Base-by-base conservation (phyloP, 768 basidiomycete genomes). In the Russula sp. region DNA sequence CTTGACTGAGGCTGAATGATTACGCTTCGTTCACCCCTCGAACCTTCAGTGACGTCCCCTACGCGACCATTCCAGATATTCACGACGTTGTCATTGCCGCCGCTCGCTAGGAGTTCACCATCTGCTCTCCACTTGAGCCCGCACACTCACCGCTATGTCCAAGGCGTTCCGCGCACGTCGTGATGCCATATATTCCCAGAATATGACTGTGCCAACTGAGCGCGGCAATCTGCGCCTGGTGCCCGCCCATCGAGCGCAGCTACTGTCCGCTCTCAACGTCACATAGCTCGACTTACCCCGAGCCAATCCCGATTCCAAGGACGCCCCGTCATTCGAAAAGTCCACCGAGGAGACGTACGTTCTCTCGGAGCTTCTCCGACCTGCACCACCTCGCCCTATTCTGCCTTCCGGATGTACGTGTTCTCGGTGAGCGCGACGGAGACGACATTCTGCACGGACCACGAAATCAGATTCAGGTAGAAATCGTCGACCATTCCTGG, bases 71-170 rank as follows among this genome's bases (percentile, higher is more conserved):
- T 96, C 96, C 96, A 99, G 59, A 97, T 89, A 72, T 98, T 97
- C 61, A 98, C 94, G 22, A 97, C 94, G 67, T 99, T 98, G 75
- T 98, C 97, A 72, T 98, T 98, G 0, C 94, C 97, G 2, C 97
- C 97, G 69, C 92, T 94, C 0, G 96, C 97, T 40, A 99, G 81
- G 22, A 97, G 78, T 75, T 94, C 90, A 0, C 94, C 93, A 67
- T 95, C 95, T 2, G 79, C 55, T 40, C 68, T 48, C 68, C 68
- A 98, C 66, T 86, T 87, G 62, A 98, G 72, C 7, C 96, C 96
- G 72, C 95, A 98, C 11, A 97, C 92, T 73, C 97, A 0, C 93
- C 94, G 0, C 84, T 86, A 71, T 99, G 97, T 0, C 95, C 95
- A 2, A 89, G 75, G n/a, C 98, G 78, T 69, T 97, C 93, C 78